phyloP scores from a whole-genome alignment of 164 flowering plant genomes.

The Macadamia integrifolia region DNA sequence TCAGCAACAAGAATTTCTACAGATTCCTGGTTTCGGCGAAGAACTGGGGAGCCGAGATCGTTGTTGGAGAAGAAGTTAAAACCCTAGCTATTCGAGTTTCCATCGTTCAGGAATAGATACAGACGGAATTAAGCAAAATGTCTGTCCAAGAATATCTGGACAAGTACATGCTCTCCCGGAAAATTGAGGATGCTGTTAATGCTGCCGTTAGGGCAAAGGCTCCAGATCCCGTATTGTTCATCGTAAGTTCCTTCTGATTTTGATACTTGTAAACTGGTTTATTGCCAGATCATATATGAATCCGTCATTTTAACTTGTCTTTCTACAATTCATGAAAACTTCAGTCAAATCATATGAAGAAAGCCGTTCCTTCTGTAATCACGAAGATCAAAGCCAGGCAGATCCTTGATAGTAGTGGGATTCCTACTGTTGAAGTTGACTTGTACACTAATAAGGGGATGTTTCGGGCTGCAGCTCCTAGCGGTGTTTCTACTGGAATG shows the following conservation, averaged over 20 bases:
- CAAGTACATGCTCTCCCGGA: constrained; percentile 89
- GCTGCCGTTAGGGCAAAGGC: constrained; percentile 97
- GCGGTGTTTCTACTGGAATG: constrained; percentile 73
- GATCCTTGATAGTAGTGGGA: constrained; percentile 91
- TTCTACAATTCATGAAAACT: neutral
- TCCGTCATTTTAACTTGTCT: neutral
- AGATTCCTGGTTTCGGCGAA: neutral
- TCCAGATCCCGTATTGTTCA: constrained; percentile 93
- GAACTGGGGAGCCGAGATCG: neutral
- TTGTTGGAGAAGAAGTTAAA: neutral
- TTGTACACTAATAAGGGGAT: constrained; percentile 82
- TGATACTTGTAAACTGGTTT: neutral
- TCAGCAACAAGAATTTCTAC: neutral
- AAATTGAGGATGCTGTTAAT: constrained; percentile 97
- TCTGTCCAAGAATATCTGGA: constrained; percentile 96
- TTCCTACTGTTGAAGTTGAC: constrained; percentile 97
- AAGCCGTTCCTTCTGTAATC: constrained; percentile 76
- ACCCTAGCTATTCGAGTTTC: neutral
- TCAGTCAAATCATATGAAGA: constrained; percentile 89
- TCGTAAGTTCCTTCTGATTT: constrained; percentile 35
- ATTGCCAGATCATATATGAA: neutral
- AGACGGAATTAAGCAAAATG: constrained; percentile 27
- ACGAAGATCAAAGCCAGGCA: constrained; percentile 90
- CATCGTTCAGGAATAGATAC: neutral
- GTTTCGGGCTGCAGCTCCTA: constrained; percentile 85